These are phyloP conservation scores for Crinitomyces ghanaensis DNA, from an alignment of 805 yeast genomes.

Conservation along the genomic window DNA sequence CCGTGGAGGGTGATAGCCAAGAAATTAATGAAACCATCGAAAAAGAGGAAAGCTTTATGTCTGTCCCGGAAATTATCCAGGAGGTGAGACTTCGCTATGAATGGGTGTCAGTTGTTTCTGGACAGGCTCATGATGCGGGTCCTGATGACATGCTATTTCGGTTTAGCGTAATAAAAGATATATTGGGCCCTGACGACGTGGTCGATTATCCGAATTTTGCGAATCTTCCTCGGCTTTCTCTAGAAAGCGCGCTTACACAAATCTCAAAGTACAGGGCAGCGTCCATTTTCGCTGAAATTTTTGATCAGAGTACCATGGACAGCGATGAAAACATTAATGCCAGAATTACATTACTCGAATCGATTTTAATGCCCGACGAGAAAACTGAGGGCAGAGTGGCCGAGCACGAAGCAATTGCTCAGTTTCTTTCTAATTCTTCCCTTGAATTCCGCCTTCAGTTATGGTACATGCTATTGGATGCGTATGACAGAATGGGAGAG, in stretches of 20 bases:
- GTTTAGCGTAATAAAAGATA: conserved; percentile 17
- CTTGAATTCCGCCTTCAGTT: conserved; percentile 55
- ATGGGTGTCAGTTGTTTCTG: conserved; percentile 39
- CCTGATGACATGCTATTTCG: conserved; percentile 23
- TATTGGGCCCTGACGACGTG: conserved; percentile 16
- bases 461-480: conserved; percentile 61
- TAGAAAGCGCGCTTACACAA: conserved; percentile 43
- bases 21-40: too few species aligned
- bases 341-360: conserved; percentile 19
- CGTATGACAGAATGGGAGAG: conserved; percentile 33
- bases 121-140: conserved; percentile 32
- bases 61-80: conserved; percentile 1
- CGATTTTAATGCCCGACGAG: conserved; percentile 26
- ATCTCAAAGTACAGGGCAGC: conserved; percentile 62
- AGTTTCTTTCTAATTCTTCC: conserved; percentile 53
- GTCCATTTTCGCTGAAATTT: conserved; percentile 46
- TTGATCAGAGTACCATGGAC: conserved; percentile 15
- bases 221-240: conserved; percentile 45
- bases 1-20: conserved; percentile 1
- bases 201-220: conserved; percentile 47
- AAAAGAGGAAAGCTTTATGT: too few species aligned
- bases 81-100: conserved; percentile 26
- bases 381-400: conserved; percentile 11
- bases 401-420: conserved; percentile 42
- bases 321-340: neutral